Percentiles rank a stretch among this genome's conserved stretches.
Conservation (phyloP, 495 filamentous ascomycete species). For the Penicillium canariense region DNA sequence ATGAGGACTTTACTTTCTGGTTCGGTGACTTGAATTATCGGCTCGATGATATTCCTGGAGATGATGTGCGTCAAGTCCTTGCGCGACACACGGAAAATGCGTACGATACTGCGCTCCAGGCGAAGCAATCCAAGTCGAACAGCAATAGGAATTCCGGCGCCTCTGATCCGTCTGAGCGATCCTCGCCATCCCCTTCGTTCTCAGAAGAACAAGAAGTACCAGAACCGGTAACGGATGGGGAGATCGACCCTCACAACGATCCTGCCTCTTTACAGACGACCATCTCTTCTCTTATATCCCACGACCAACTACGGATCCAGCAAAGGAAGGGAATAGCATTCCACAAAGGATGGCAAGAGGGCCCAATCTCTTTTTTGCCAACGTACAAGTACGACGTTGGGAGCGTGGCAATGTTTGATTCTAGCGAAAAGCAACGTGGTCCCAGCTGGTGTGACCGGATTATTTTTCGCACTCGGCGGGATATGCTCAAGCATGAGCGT, state of each 20-base stretch:
- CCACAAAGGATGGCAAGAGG: conserved; percentile 89
- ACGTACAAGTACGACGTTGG: conserved; percentile 97
- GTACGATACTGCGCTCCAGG: conserved; percentile 52
- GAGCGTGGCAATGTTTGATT: conserved; percentile 89
- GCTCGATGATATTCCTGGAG: conserved; percentile 80
- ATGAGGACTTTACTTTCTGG: conserved; percentile 93
- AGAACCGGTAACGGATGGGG: conserved; percentile 30
- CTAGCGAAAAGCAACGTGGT: conserved; percentile 85
- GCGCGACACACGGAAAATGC: conserved; percentile 77
- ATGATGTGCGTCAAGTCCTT: conserved; percentile 83
- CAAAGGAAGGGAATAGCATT: conserved; percentile 75
- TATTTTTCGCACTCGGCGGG: conserved; percentile 72
- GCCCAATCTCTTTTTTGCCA: conserved; percentile 81
- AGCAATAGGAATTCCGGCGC: conserved; percentile 20
- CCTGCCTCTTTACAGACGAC: conserved; percentile 77
- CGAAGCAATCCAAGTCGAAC: conserved; percentile 29
- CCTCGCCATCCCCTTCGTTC: background rate
- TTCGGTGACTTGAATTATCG: conserved; percentile 97
- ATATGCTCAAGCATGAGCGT: conserved; percentile 67
- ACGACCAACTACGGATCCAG: conserved; percentile 81
- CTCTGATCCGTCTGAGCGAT: background rate
- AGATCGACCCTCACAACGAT: conserved; percentile 49
- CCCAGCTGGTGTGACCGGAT: conserved; percentile 99
- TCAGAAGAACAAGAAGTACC: conserved; percentile 1
- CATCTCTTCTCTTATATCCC: conserved; percentile 76